phyloP scores from a whole-genome alignment of 441 rosid genomes.

The Manihot esculenta region DNA sequence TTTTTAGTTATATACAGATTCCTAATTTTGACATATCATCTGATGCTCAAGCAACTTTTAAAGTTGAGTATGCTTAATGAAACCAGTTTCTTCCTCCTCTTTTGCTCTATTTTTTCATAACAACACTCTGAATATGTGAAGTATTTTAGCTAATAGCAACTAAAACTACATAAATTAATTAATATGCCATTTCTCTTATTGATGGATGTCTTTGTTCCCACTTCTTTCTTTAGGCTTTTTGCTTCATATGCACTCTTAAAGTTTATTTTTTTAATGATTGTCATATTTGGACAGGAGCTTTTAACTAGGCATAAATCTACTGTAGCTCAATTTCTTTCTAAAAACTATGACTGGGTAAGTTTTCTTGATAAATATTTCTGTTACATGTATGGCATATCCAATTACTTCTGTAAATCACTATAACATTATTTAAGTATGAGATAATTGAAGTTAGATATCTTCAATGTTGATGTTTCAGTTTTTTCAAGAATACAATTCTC shows the following conservation, averaged over 20 bases:
- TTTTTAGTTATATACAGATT: constrained; percentile 59
- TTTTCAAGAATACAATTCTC: constrained; percentile 61
- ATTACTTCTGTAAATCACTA: no score
- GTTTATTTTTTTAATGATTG: constrained; percentile 1
- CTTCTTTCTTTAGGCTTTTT: not conserved
- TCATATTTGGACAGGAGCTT: constrained; percentile 54
- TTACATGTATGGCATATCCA: no score
- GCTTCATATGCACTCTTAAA: not conserved
- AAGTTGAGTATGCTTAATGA: constrained; percentile 32
- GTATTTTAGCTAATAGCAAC: no score
- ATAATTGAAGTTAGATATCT: no score
- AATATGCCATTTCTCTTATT: no score
- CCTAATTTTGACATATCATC: constrained; percentile 79
- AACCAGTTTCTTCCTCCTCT: not conserved
- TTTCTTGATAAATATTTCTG: not conserved
- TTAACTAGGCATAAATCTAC: constrained; percentile 85
- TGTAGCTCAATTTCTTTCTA: constrained; percentile 62
- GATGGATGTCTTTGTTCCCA: no score
- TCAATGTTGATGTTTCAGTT: constrained; percentile 37
- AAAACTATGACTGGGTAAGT: constrained; percentile 69
- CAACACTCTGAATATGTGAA: no score
- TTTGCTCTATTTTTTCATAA: not conserved
- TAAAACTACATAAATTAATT: no score
- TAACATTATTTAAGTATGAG: no score
- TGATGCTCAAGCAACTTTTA: constrained; percentile 72